These are phyloP conservation scores for Fusarium hainanense DNA, from an alignment of 2,329 filamentous ascomycete species.

Conservation along the genomic window DNA sequence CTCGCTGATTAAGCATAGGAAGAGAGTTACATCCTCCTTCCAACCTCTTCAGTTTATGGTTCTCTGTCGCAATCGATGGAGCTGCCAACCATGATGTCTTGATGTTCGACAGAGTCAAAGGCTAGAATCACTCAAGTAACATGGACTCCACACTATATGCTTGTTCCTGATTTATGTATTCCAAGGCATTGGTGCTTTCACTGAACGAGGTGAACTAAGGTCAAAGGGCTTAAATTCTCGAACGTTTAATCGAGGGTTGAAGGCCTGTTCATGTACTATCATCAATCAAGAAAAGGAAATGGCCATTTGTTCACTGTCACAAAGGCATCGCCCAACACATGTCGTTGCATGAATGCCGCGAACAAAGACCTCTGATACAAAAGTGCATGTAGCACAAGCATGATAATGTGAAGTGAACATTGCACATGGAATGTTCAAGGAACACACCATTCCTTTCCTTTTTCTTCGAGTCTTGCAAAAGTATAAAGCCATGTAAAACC, in stretches of 20 bases:
- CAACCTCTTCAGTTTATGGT: neutral
- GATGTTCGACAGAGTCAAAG: neutral
- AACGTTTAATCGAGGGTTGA: neutral
- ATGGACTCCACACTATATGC: neutral
- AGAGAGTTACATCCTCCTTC: neutral
- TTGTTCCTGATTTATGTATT: neutral
- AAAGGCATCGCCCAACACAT: neutral
- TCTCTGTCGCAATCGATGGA: neutral
- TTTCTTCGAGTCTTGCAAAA: neutral
- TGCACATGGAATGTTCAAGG: rapidly evolving
- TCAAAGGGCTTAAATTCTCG: rapidly evolving
- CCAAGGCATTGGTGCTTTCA: neutral
- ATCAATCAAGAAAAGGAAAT: rapidly evolving
- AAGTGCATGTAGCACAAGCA: neutral
- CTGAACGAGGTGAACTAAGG: neutral
- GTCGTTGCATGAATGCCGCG: neutral
- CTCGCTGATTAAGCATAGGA: neutral
- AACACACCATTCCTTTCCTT: neutral
- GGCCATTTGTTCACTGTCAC: neutral
- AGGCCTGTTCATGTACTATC: rapidly evolving
- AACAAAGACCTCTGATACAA: neutral
- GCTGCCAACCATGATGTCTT: neutral
- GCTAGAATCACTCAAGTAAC: neutral
- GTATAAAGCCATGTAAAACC: neutral
- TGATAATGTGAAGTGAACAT: neutral